phyloP scores from a whole-genome alignment of 305 asterid genomes.

The Euphrasia arctica region DNA sequence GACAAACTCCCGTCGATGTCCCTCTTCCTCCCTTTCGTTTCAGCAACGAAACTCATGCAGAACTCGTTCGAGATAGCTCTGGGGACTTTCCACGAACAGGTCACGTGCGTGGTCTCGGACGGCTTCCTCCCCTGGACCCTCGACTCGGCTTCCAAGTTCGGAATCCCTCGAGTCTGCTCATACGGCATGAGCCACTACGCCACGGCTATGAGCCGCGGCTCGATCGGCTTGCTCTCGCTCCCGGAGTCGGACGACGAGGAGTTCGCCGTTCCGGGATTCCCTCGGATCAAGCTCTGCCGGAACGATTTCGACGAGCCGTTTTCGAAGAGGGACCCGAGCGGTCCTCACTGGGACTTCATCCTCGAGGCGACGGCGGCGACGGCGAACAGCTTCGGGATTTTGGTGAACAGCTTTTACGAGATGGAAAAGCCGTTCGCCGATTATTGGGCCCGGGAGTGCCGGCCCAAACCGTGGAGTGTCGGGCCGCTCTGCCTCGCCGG shows the following conservation, averaged over 20 bases:
- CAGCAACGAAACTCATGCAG: slow-evolving; percentile 42
- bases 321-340: slow-evolving; percentile 30
- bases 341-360: slow-evolving; percentile 37
- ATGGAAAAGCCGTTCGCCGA: slow-evolving; percentile 43
- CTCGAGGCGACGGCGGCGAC: slow-evolving; percentile 20
- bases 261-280: slow-evolving; percentile 35
- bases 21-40: slow-evolving; percentile 38
- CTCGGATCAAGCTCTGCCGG: slow-evolving; percentile 46
- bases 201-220: neutral
- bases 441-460: neutral
- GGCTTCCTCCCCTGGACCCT: slow-evolving; percentile 66
- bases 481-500: slow-evolving; percentile 56
- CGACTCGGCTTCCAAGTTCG: slow-evolving; percentile 38
- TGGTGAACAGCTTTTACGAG: slow-evolving; percentile 52
- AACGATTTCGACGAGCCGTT: slow-evolving; percentile 45
- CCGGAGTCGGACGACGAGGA: slow-evolving; percentile 45
- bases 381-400: slow-evolving; percentile 37
- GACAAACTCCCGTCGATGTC: slow-evolving; percentile 60
- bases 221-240: slow-evolving; percentile 14
- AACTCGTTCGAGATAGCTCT: slow-evolving; percentile 47
- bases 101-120: slow-evolving; percentile 51
- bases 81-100: slow-evolving; percentile 21
- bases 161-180: slow-evolving; percentile 53
- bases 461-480: slow-evolving; percentile 35
- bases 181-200: slow-evolving; percentile 48